phyloP scores from a whole-genome alignment of 768 basidiomycete species.

The Dentipellis sp. region DNA sequence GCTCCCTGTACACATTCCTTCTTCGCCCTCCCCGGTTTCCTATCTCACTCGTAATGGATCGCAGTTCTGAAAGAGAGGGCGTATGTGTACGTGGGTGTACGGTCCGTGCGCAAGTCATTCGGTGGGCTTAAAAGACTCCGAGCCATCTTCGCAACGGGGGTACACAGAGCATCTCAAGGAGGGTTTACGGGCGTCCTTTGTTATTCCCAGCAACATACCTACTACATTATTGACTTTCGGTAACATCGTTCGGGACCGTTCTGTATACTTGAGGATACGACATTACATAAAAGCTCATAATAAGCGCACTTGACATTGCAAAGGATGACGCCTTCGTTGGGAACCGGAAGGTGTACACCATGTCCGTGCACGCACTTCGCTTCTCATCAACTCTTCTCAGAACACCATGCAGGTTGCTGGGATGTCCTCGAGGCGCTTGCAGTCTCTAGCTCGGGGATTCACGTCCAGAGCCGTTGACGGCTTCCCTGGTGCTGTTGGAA shows the following conservation, averaged over 20 bases:
- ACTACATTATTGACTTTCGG: too few relatives aligned
- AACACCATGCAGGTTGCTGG: not conserved
- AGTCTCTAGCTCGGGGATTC: slow-evolving; percentile 19
- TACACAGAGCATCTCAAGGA: not conserved
- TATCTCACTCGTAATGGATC: not conserved
- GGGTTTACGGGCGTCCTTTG: too few relatives aligned
- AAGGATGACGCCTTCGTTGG: not conserved
- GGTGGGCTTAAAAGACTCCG: not conserved
- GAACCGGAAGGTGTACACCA: not conserved
- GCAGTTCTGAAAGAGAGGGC: not conserved
- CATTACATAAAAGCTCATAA: not conserved
- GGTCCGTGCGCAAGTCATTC: not conserved
- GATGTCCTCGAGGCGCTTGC: not conserved
- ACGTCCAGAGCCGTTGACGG: slow-evolving; percentile 46
- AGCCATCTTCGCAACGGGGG: not conserved
- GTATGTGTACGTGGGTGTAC: not conserved
- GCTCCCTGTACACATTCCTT: not conserved
- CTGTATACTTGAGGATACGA: too few relatives aligned
- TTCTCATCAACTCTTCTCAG: not conserved
- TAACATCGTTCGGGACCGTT: too few relatives aligned
- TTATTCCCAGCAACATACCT: too few relatives aligned
- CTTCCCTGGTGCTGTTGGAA: slow-evolving; percentile 84
- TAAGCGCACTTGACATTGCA: not conserved
- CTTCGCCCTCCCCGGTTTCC: not conserved
- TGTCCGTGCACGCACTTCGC: too few relatives aligned